Percentiles rank a stretch among this genome's conserved stretches.
Conservation (phyloP, 805 yeast species). For the Nakazawaea populi region DNA sequence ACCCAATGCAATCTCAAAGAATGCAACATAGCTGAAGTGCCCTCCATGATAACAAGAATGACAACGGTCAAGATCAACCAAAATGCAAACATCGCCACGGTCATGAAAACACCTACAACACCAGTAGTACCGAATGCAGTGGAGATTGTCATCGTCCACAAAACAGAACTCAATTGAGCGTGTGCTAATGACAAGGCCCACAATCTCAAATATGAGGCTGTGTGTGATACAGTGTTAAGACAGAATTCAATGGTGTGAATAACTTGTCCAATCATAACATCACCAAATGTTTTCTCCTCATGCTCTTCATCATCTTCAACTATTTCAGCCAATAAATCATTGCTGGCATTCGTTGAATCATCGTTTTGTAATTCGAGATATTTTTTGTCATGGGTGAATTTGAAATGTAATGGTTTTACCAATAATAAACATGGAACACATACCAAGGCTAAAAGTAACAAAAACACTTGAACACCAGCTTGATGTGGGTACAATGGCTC, state of each 20-base stretch:
- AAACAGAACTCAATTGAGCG: conserved; percentile 68
- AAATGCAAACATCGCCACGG: conserved; percentile 60
- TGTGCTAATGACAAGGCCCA: conserved; percentile 81
- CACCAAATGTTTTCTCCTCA: conserved; percentile 49
- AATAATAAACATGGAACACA: conserved; percentile 75
- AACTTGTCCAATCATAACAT: conserved; percentile 71
- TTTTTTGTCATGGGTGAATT: conserved; percentile 27
- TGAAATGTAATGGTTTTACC: conserved; percentile 53
- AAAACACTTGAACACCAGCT: conserved; percentile 49
- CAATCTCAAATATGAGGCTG: conserved; percentile 70
- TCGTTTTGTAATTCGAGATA: conserved; percentile 14
- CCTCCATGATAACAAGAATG: conserved; percentile 73
- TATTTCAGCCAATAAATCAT: conserved; percentile 14
- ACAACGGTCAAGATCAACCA: conserved; percentile 70
- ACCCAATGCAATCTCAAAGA: conserved; percentile 78
- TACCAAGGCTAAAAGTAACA: conserved; percentile 52
- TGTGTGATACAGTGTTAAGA: conserved; percentile 72
- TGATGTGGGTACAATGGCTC: conserved; percentile 65
- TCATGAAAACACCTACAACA: conserved; percentile 46
- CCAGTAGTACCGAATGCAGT: conserved; percentile 57
- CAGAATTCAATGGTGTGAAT: conserved; percentile 79
- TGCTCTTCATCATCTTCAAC: conserved; percentile 30
- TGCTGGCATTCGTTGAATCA: conserved; percentile 9
- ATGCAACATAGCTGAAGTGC: conserved; percentile 81
- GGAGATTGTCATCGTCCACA: conserved; percentile 72